Evolutionary conservation across 805 yeast species (phyloP), one percentile per base, ranked within the genome.

Genomic region (Candida qinlingensis): DNA sequence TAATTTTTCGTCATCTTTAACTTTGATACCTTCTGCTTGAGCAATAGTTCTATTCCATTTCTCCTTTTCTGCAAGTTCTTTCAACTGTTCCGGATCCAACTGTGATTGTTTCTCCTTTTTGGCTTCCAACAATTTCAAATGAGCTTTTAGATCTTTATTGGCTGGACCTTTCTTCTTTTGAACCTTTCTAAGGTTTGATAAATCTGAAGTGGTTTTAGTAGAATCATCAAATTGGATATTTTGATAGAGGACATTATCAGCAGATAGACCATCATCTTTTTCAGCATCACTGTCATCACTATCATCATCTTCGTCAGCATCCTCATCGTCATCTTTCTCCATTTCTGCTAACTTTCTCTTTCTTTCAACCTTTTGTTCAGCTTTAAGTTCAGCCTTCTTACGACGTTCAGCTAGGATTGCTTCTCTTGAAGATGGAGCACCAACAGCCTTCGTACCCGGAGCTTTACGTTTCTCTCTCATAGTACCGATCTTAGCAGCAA

Each of bases 1-100:
- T 58, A 94, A 70, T 62, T 81, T 83, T 65, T 92, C 98, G 66
- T 92, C 95, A 67, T 94, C 97, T 58, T 85, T 86, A 41, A 92
- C 72, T 65, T 89, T 92, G 29, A 80, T 69, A 44, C 99, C 99
- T 66, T 90, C 96, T 7, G 95, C 89, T 61, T 85, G 91, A 31
- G 85, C 76, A 69, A 92, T 72, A 9, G 94, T 88, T 58, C 79
- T 78, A 57, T 78, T 81, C 99, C 99, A 94, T 60, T 83, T 80
- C 35, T 81, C 83, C 60, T 90, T 88, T 52, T 87, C 89, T 49
- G 77, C 77, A 13, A 76, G 67, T 52, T 78, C 75, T 30, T 68
- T 64, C 48, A 74, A 74, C 60, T 81, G 84, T 40, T 82, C 79
- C 41, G 80, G 88, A 51, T 83, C 83, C 61, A 89, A 67, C 36